phyloP scores from a whole-genome alignment of 139 green algal species.

The Chlamydomonas sp. region DNA sequence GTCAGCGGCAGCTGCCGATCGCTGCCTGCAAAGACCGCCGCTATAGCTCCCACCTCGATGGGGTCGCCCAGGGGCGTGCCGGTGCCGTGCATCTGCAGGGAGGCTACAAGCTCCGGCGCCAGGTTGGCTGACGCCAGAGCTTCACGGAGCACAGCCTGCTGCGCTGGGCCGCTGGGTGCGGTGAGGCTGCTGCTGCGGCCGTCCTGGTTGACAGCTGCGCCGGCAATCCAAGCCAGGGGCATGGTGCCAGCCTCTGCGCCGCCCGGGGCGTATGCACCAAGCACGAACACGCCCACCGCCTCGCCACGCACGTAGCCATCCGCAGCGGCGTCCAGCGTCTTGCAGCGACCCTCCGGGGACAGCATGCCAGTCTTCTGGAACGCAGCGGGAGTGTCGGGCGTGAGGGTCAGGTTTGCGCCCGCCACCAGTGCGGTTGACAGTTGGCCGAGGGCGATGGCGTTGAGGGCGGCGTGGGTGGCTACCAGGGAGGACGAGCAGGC shows the following conservation, averaged over 20 bases:
- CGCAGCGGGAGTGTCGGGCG: conserved; percentile 63
- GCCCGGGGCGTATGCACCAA: not conserved
- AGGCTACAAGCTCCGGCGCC: conserved; percentile 25
- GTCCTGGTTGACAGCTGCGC: conserved; percentile 82
- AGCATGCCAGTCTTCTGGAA: conserved; percentile 78
- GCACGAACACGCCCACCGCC: conserved; percentile 44
- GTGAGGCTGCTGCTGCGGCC: conserved; percentile 86
- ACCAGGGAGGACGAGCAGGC: conserved; percentile 72
- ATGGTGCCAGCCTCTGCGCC: not conserved
- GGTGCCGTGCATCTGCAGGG: conserved; percentile 79
- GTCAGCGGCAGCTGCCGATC: conserved; percentile 5
- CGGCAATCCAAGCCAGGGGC: conserved; percentile 39
- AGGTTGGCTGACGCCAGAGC: conserved; percentile 61
- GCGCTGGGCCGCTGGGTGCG: conserved; percentile 86
- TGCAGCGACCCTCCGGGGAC: conserved; percentile 82
- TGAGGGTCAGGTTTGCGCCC: conserved; percentile 81
- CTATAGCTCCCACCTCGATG: conserved; percentile 81
- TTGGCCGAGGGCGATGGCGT: conserved; percentile 42
- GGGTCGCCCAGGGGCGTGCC: conserved; percentile 75
- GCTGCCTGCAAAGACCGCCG: conserved; percentile 41
- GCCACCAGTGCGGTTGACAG: conserved; percentile 55
- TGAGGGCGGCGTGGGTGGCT: conserved; percentile 58
- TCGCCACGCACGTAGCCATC: conserved; percentile 85
- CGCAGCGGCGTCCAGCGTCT: conserved; percentile 85
- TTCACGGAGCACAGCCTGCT: conserved; percentile 78